phyloP scores from a whole-genome alignment of 1,284 basidiomycete species.

The Chalciporus piperatoides region DNA sequence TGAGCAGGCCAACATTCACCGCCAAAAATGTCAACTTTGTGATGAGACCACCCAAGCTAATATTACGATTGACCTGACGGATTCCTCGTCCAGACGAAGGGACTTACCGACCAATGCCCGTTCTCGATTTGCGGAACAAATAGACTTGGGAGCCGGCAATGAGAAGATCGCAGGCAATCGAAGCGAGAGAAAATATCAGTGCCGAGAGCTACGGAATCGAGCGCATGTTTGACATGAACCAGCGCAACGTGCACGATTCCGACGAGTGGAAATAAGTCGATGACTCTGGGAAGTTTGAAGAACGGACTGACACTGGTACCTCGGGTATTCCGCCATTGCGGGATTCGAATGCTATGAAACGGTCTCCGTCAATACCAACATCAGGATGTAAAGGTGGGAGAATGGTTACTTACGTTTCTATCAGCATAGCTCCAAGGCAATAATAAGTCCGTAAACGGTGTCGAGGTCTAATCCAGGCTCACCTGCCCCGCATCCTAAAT shows the following conservation, averaged over 20 bases:
- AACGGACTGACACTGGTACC: conserved; percentile 26
- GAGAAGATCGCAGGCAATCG: conserved; percentile 30
- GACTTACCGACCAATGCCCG: conserved; percentile 30
- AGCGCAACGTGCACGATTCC: neutral
- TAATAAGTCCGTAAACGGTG: conserved; percentile 5
- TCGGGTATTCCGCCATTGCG: conserved; percentile 27
- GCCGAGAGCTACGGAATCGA: conserved; percentile 25
- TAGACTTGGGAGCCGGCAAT: conserved; percentile 33
- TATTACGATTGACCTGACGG: neutral
- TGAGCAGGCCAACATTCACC: conserved; percentile 30
- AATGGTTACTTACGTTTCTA: conserved; percentile 22
- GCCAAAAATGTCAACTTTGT: conserved; percentile 30
- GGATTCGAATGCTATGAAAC: conserved; percentile 18
- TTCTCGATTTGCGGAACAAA: conserved; percentile 31
- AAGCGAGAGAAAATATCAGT: conserved; percentile 29
- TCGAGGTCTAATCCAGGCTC: conserved; percentile 4
- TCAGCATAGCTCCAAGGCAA: conserved; percentile 19
- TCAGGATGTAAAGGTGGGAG: neutral
- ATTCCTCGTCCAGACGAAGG: neutral
- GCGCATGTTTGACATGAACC: neutral
- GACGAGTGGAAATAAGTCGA: neutral
- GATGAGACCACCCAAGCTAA: conserved; percentile 30
- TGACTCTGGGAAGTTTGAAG: neutral
- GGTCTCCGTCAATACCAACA: neutral
- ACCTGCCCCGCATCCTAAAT: conserved; percentile 28